A percentile compares a stretch with the other conserved stretches of the same genome.
Evolutionary conservation across 78 protist genomes (phyloP).

Genomic region (Dictyostelium capitatum): DNA sequence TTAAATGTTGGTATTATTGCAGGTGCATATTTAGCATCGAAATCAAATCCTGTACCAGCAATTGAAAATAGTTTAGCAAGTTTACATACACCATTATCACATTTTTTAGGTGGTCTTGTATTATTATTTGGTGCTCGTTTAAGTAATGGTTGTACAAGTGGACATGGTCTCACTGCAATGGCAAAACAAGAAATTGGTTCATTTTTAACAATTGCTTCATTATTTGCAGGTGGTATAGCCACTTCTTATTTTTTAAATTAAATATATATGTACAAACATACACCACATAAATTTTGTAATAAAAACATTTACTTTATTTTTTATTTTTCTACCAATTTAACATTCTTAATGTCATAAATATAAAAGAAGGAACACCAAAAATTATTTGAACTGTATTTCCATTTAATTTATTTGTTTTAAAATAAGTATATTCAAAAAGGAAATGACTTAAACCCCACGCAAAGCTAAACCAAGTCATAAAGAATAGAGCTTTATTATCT

Average conservation of each 20-base stretch:
- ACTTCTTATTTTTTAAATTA: conserved; percentile 31
- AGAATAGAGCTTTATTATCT: no score
- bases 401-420: no score
- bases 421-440: no score
- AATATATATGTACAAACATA: no score
- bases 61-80: background rate
- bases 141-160: conserved; percentile 67
- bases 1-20: conserved; percentile 56
- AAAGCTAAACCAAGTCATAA: no score
- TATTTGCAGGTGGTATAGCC: conserved; percentile 73
- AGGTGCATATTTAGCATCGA: conserved; percentile 39
- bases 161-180: conserved; percentile 68
- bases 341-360: no score
- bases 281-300: no score
- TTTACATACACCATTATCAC: background rate
- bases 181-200: conserved; percentile 52
- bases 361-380: no score
- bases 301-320: no score
- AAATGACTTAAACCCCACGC: no score
- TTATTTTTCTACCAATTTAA: no score
- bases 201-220: conserved; percentile 56
- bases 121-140: conserved; percentile 68
- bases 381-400: no score
- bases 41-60: background rate
- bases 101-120: conserved; percentile 41